Conservation (phyloP, 2,329 filamentous ascomycete genomes). For the Beauveria sp. region DNA sequence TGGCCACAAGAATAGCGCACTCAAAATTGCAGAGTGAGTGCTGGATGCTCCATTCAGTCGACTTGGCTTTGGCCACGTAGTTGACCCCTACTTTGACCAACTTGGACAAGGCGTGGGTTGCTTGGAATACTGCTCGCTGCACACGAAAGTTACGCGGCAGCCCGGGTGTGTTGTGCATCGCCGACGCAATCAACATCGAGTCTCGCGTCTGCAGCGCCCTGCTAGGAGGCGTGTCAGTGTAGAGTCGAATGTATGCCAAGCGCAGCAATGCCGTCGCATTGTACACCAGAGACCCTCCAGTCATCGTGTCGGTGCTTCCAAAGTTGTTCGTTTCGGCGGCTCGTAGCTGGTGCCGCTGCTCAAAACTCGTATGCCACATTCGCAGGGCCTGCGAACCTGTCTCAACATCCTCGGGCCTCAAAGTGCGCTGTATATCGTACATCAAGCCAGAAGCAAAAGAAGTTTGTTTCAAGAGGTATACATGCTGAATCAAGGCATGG, state of each 20-base stretch:
- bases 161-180: conserved; percentile 50
- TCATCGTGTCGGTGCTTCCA: conserved; percentile 40
- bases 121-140: conserved; percentile 58
- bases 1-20: conserved; percentile 52
- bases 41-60: conserved; percentile 55
- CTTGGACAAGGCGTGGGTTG: conserved; percentile 61
- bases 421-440: conserved; percentile 41
- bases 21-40: conserved; percentile 56
- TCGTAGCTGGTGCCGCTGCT: conserved; percentile 45
- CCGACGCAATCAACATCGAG: conserved; percentile 51
- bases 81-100: conserved; percentile 56
- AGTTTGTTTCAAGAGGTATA: conserved; percentile 61
- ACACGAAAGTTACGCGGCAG: conserved; percentile 52
- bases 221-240: conserved; percentile 56
- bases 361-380: conserved; percentile 52
- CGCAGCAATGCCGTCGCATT: conserved; percentile 56
- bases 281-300: conserved; percentile 56
- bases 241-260: conserved; percentile 56
- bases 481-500: conserved; percentile 64
- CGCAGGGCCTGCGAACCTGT: conserved; percentile 47
- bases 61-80: conserved; percentile 54
- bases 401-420: conserved; percentile 49
- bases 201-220: conserved; percentile 59
- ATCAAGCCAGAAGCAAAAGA: conserved; percentile 42
- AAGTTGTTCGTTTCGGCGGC: conserved; percentile 41